Evolutionary conservation across 2,329 filamentous ascomycete genomes (phyloP).

Genomic region (Didymella pinodella): DNA sequence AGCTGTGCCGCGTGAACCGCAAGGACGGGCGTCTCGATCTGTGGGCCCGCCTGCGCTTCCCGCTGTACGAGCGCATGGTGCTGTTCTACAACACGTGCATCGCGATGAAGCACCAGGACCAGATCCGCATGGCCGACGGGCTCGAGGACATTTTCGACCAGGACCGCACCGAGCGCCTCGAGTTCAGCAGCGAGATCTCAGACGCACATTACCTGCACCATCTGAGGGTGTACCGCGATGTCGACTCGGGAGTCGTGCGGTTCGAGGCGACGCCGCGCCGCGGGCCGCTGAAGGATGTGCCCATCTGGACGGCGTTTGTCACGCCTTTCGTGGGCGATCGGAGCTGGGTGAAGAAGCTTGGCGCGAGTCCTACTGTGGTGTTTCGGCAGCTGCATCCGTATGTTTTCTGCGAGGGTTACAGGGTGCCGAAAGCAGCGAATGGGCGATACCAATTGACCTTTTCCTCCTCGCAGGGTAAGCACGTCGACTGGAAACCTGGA

Average conservation of each 20-base stretch:
- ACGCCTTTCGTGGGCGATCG: conserved; percentile 55
- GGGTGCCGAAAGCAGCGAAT: conserved; percentile 37
- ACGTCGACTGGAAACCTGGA: background rate
- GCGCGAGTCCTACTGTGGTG: conserved; percentile 54
- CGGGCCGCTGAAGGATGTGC: conserved; percentile 62
- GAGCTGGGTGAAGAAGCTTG: conserved; percentile 58
- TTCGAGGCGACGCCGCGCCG: conserved; percentile 64
- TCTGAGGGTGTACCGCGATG: conserved; percentile 63
- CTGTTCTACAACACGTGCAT: conserved; percentile 65
- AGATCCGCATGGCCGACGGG: conserved; percentile 44
- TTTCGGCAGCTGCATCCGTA: conserved; percentile 61
- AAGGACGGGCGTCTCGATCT: conserved; percentile 55
- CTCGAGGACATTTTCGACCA: conserved; percentile 61
- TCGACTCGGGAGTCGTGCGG: conserved; percentile 60
- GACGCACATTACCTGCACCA: conserved; percentile 62
- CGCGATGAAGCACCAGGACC: conserved; percentile 66
- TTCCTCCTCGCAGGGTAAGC: conserved; percentile 43
- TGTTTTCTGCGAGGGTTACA: conserved; percentile 63
- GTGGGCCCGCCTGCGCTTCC: conserved; percentile 65
- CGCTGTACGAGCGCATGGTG: conserved; percentile 65
- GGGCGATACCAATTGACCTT: conserved; percentile 49
- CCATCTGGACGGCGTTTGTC: conserved; percentile 64
- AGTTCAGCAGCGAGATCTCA: conserved; percentile 62
- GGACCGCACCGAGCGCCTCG: conserved; percentile 47
- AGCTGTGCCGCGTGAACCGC: conserved; percentile 50